Conservation (phyloP, 345 rosid species). For the Pugionium dolabratum region DNA sequence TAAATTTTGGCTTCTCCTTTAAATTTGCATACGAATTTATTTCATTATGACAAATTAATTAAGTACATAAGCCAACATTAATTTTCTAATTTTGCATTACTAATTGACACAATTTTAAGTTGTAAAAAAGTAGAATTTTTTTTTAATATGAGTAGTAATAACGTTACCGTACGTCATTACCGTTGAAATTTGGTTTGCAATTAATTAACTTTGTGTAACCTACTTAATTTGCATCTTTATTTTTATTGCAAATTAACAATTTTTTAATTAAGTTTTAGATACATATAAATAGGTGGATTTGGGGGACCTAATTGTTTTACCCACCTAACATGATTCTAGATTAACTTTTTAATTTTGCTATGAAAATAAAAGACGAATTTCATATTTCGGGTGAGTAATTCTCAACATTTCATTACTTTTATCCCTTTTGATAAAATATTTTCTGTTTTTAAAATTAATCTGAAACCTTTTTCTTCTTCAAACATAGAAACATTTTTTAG, state of each 20-base stretch:
- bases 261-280: conserved; percentile 13
- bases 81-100: not conserved
- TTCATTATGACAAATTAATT: not conserved
- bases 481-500: not conserved
- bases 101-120: conserved; percentile 13
- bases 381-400: conserved; percentile 25
- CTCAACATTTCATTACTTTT: not conserved
- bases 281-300: conserved; percentile 26
- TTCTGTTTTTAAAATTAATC: not conserved
- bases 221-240: conserved; percentile 31
- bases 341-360: conserved; percentile 30
- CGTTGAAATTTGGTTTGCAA: conserved; percentile 27
- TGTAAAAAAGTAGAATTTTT: conserved; percentile 18
- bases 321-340: conserved; percentile 40
- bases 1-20: not conserved
- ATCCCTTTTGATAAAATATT: too few species aligned
- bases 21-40: not conserved
- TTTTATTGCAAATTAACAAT: conserved; percentile 6
- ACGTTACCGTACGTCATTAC: conserved; percentile 30
- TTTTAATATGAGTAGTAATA: conserved; percentile 15
- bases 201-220: conserved; percentile 39
- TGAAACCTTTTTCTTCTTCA: not conserved
- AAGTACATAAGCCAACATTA: not conserved
- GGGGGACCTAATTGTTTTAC: conserved; percentile 27
- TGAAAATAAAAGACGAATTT: conserved; percentile 35